phyloP scores from a whole-genome alignment of 352 stramenopile genomes.

The Phytophthora megakarya region DNA sequence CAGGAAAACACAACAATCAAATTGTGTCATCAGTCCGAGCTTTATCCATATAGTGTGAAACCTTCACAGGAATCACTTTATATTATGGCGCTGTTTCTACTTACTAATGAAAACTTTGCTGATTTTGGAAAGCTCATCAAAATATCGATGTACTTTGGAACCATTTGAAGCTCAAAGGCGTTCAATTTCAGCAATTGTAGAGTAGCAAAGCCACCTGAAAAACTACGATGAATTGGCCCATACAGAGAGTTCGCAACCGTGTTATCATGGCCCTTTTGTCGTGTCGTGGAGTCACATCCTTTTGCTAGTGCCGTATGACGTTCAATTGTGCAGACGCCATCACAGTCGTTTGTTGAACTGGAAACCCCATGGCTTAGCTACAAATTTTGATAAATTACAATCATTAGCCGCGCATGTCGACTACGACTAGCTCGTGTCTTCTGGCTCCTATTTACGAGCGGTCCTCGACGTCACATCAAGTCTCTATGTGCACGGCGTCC shows the following conservation, averaged over 20 bases:
- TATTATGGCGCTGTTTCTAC: too few relatives aligned
- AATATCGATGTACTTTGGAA: too few relatives aligned
- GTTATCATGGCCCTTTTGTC: neutral
- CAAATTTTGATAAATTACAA: constrained; percentile 41
- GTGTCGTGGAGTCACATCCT: constrained; percentile 5
- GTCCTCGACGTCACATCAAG: neutral
- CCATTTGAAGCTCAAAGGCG: neutral
- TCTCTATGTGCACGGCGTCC: constrained; percentile 19
- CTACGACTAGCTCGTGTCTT: neutral
- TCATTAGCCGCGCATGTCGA: constrained; percentile 12
- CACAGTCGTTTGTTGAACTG: neutral
- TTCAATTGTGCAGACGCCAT: constrained; percentile 1
- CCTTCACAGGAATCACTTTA: too few relatives aligned
- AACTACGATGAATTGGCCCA: neutral
- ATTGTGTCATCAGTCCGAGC: too few relatives aligned
- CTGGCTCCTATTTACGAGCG: constrained; percentile 24
- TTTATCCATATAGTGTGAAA: too few relatives aligned
- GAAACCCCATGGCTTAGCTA: neutral
- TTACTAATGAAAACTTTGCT: too few relatives aligned
- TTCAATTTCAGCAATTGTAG: too few relatives aligned
- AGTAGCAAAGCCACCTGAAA: neutral
- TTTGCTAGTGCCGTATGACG: neutral
- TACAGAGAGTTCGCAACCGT: neutral
- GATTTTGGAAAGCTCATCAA: too few relatives aligned
- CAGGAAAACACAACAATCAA: too few relatives aligned